phyloP scores from a whole-genome alignment of 2,329 filamentous ascomycete genomes.

The Lachnellula subtilissima region DNA sequence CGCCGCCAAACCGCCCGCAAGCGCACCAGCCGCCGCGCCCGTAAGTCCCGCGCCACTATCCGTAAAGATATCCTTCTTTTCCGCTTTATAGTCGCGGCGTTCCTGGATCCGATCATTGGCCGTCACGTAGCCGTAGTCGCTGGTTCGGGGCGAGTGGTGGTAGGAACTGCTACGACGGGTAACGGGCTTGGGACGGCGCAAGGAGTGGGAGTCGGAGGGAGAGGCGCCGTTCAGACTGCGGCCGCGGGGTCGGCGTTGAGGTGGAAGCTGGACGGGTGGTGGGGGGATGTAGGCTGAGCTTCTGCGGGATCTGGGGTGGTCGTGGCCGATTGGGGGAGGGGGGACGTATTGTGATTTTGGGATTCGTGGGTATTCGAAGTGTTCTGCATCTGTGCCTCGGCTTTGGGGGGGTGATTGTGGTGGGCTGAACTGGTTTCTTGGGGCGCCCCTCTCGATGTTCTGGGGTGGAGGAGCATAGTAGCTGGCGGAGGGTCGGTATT shows the following conservation, averaged over 20 bases:
- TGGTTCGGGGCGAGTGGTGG: background rate
- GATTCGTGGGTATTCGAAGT: background rate
- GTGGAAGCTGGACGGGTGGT: background rate
- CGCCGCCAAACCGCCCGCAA: conserved; percentile 7
- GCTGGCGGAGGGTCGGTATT: background rate
- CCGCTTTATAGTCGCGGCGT: background rate
- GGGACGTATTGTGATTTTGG: background rate
- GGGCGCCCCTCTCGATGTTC: background rate
- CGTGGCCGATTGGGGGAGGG: background rate
- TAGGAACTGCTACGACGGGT: conserved; percentile 7
- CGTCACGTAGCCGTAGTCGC: background rate
- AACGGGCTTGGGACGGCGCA: background rate
- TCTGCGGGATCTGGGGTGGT: background rate
- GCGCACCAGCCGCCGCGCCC: conserved; percentile 5
- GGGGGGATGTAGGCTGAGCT: background rate
- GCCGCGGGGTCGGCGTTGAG: background rate
- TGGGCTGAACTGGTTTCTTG: background rate
- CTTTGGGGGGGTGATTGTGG: background rate
- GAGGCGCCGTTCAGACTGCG: background rate
- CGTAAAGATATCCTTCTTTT: conserved; percentile 1
- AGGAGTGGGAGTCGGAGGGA: background rate
- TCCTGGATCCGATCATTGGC: background rate
- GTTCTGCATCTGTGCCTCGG: background rate
- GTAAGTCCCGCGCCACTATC: conserved; percentile 7
- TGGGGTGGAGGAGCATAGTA: background rate